phyloP scores from a whole-genome alignment of 257 asterid genomes.

The Fraxinus americana region DNA sequence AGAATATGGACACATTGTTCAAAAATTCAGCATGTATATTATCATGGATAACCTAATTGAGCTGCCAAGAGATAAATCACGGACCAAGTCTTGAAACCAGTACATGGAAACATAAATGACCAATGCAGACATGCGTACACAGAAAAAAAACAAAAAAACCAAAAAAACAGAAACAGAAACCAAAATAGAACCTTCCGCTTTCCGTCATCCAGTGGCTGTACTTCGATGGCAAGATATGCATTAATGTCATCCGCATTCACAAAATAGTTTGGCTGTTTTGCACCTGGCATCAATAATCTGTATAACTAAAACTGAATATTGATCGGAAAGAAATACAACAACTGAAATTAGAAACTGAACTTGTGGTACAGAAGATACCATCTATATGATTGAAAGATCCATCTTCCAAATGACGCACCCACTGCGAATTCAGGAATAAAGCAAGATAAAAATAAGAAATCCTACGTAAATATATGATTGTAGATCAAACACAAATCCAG shows the following conservation, averaged over 20 bases:
- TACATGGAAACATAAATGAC: no score
- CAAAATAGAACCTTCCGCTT: conserved; percentile 76
- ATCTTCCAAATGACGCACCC: conserved; percentile 96
- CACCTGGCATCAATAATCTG: conserved; percentile 60
- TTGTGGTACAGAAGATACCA: conserved; percentile 47
- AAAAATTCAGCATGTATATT: neutral
- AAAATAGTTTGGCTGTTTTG: conserved; percentile 90
- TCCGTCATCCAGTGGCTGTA: conserved; percentile 95
- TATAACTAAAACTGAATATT: conserved; percentile 19
- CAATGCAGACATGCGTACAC: no score
- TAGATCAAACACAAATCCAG: conserved; percentile 27
- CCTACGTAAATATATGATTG: conserved; percentile 18
- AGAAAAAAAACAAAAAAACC: no score
- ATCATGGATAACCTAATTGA: neutral
- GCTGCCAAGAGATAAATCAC: neutral
- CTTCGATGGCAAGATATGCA: conserved; percentile 93
- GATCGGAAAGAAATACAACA: conserved; percentile 10
- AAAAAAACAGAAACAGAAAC: neutral
- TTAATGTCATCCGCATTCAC: conserved; percentile 94
- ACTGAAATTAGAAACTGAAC: conserved; percentile 8
- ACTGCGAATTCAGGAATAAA: conserved; percentile 61
- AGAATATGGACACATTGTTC: neutral
- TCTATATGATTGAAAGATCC: conserved; percentile 91
- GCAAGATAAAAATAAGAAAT: conserved; percentile 22
- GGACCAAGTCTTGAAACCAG: no score